phyloP scores from a whole-genome alignment of 805 yeast genomes.

The Candida palmyrensis region DNA sequence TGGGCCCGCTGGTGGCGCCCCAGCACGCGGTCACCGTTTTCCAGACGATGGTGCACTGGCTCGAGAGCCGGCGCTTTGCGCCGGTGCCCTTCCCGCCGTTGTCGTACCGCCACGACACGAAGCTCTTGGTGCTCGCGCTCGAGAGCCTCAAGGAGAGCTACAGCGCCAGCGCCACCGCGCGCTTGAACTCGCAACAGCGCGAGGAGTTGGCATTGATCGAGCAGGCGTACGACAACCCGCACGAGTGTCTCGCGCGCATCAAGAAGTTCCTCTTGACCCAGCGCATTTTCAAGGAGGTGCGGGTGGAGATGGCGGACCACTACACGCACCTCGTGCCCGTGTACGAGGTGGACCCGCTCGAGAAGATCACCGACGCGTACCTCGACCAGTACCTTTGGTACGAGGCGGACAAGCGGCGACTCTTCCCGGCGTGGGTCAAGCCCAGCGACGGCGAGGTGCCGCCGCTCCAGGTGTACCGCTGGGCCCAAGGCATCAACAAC shows the following conservation, averaged over 20 bases:
- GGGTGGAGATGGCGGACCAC: conserved; percentile 86
- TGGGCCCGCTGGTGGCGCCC: conserved; percentile 84
- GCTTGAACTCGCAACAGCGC: conserved; percentile 80
- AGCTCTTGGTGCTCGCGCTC: conserved; percentile 79
- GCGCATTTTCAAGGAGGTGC: conserved; percentile 86
- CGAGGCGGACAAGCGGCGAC: conserved; percentile 79
- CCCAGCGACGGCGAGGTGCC: conserved; percentile 94
- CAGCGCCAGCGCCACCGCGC: conserved; percentile 55
- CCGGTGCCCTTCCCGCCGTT: conserved; percentile 94
- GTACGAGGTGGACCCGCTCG: conserved; percentile 84
- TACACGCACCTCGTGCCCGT: conserved; percentile 82
- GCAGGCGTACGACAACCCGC: conserved; percentile 96
- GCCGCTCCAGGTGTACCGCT: conserved; percentile 84
- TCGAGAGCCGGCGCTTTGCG: conserved; percentile 74
- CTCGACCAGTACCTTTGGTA: conserved; percentile 95
- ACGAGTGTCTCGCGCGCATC: conserved; percentile 80
- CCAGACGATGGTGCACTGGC: conserved; percentile 86
- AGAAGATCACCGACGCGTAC: conserved; percentile 94
- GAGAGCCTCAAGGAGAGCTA: conserved; percentile 83
- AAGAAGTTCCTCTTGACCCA: conserved; percentile 81
- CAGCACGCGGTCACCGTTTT: conserved; percentile 85
- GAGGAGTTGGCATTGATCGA: conserved; percentile 92
- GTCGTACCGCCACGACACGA: conserved; percentile 89
- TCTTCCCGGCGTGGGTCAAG: conserved; percentile 95
- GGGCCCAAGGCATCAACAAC: conserved; percentile 90